Conservation (phyloP, 208 protist genomes). For the Strigomonas galati region DNA sequence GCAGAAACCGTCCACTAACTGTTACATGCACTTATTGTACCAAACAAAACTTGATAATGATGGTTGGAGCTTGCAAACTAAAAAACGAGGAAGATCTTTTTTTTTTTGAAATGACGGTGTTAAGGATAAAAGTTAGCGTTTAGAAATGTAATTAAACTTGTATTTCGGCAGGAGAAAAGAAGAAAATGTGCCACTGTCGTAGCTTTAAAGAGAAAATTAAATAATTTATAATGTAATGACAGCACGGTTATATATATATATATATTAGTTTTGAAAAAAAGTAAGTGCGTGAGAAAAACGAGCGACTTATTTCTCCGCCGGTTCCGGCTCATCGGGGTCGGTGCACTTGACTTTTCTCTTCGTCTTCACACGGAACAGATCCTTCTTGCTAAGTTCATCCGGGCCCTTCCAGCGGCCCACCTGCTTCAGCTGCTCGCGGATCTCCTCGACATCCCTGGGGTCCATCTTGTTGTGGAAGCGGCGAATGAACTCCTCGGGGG, state of each 20-base stretch:
- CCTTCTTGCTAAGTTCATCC: constrained; percentile 58
- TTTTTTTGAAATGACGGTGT: neutral
- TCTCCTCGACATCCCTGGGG: constrained; percentile 57
- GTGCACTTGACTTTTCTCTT: constrained; percentile 78
- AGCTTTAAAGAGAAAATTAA: neutral
- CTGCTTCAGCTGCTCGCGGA: constrained; percentile 65
- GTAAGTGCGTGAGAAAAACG: neutral
- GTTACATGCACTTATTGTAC: no score
- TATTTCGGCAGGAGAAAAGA: neutral
- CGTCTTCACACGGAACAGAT: constrained; percentile 61
- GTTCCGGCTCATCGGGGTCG: constrained; percentile 40
- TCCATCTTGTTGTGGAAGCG: constrained; percentile 81
- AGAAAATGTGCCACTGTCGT: neutral
- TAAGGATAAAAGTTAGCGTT: no score
- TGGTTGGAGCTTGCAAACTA: no score
- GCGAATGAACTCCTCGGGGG: constrained; percentile 72
- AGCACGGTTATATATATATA: no score
- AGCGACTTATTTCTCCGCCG: neutral
- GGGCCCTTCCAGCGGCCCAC: constrained; percentile 72
- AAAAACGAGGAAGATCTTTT: no score
- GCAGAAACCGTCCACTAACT: neutral
- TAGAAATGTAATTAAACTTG: neutral
- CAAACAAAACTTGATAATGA: no score
- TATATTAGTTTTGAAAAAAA: neutral
- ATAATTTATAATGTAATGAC: neutral